These are phyloP conservation scores for Fusarium sterilihyphosum DNA, from an alignment of 2,329 filamentous ascomycete species.

Conservation along the genomic window DNA sequence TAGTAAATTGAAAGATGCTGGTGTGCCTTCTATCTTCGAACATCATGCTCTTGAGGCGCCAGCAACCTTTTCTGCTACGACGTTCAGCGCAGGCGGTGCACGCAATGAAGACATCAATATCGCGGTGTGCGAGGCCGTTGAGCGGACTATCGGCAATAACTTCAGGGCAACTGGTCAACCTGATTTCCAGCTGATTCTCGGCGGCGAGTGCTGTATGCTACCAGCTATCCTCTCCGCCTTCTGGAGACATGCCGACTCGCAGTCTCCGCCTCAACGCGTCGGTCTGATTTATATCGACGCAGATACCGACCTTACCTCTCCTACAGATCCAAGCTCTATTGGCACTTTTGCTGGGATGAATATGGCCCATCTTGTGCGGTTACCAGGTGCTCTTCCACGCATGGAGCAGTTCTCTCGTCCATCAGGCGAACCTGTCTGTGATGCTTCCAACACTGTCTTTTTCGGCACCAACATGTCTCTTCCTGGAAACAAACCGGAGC, in stretches of 20 bases:
- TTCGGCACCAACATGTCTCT: constrained; percentile 37
- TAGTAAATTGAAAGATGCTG: background rate
- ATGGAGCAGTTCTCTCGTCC: constrained; percentile 32
- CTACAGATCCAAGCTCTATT: constrained; percentile 24
- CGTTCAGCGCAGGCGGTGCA: constrained; percentile 6
- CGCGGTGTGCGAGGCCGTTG: constrained; percentile 20
- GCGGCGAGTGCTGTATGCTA: constrained; percentile 35
- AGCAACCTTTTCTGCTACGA: constrained; percentile 4
- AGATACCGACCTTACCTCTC: constrained; percentile 34
- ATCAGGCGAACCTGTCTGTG: constrained; percentile 29
- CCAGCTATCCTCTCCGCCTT: constrained; percentile 26
- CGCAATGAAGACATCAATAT: constrained; percentile 32
- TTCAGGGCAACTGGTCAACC: background rate
- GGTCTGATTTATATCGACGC: constrained; percentile 39
- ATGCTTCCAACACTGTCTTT: constrained; percentile 29
- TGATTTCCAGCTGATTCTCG: constrained; percentile 28
- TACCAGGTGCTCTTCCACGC: constrained; percentile 6
- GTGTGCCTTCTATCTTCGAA: background rate
- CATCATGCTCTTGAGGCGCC: constrained; percentile 15
- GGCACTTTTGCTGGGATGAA: constrained; percentile 37
- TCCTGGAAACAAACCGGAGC: constrained; percentile 31
- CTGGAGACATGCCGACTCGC: constrained; percentile 8
- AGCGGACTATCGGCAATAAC: background rate
- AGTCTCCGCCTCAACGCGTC: constrained; percentile 2
- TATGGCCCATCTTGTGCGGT: constrained; percentile 29